These are phyloP conservation scores for Domatiomyces catenatus DNA, from an alignment of 2,329 filamentous ascomycete species.

Conservation along the genomic window DNA sequence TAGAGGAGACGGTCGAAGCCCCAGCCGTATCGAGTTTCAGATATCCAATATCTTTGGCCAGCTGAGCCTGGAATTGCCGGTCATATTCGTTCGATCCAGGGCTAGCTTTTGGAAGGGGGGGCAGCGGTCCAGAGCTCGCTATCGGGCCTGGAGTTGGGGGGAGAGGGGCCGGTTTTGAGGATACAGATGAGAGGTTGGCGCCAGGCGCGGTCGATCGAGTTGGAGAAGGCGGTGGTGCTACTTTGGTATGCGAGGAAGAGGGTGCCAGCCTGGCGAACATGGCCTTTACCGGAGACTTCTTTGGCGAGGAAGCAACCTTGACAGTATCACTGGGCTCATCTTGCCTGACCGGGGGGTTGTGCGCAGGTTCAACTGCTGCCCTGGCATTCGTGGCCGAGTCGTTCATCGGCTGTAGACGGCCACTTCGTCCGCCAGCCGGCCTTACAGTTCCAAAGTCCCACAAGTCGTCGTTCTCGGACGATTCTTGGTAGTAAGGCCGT, in stretches of 20 bases:
- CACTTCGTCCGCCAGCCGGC: slow-evolving; percentile 52
- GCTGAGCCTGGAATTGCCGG: slow-evolving; percentile 26
- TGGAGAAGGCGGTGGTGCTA: slow-evolving; percentile 46
- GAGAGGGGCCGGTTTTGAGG: slow-evolving; percentile 8
- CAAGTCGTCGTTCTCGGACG: slow-evolving; percentile 59
- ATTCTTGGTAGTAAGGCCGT: slow-evolving; percentile 26
- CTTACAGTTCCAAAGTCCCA: slow-evolving; percentile 98
- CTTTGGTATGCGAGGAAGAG: slow-evolving; percentile 41
- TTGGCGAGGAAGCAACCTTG: slow-evolving; percentile 41
- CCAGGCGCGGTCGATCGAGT: slow-evolving; percentile 32
- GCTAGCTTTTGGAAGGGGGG: slow-evolving; percentile 30
- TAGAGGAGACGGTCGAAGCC: not conserved
- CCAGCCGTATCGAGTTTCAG: slow-evolving; percentile 20
- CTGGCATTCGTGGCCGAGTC: slow-evolving; percentile 68
- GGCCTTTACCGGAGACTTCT: slow-evolving; percentile 42
- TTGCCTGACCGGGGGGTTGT: slow-evolving; percentile 22
- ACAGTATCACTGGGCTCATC: slow-evolving; percentile 22
- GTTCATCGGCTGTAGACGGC: slow-evolving; percentile 58
- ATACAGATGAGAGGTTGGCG: slow-evolving; percentile 31
- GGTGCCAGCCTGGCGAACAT: slow-evolving; percentile 19
- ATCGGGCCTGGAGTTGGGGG: slow-evolving; percentile 19
- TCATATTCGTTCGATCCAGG: slow-evolving; percentile 27
- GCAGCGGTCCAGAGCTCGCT: slow-evolving; percentile 31
- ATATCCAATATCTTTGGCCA: slow-evolving; percentile 28
- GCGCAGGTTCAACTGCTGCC: slow-evolving; percentile 35